Conservation (phyloP, 2,329 filamentous ascomycete genomes). For the Talaromyces amestolkiae region DNA sequence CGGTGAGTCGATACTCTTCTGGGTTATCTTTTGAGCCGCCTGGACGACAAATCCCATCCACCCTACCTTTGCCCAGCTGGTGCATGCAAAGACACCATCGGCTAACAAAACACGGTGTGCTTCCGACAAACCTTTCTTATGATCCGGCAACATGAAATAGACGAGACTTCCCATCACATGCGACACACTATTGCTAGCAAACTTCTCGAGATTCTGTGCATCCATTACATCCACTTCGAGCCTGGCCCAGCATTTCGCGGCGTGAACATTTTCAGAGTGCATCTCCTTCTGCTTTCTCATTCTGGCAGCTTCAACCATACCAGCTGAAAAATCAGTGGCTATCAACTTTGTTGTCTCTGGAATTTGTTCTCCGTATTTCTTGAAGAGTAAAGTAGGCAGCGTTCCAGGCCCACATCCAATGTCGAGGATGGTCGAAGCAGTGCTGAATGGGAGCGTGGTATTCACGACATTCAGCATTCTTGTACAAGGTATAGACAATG, state of each 20-base stretch:
- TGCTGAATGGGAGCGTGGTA: background rate
- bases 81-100: constrained; percentile 17
- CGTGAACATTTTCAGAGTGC: background rate
- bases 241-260: background rate
- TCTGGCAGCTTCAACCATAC: constrained; percentile 14
- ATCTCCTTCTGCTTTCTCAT: background rate
- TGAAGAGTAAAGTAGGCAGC: constrained; percentile 9
- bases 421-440: constrained; percentile 12
- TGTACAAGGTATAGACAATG: background rate
- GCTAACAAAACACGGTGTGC: constrained; percentile 10
- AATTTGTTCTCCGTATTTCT: constrained; percentile 5
- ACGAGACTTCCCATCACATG: constrained; percentile 14
- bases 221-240: constrained; percentile 11
- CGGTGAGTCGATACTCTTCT: background rate
- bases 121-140: constrained; percentile 11
- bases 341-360: background rate
- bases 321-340: constrained; percentile 14
- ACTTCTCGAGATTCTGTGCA: constrained; percentile 9
- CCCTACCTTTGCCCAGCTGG: constrained; percentile 8
- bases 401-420: constrained; percentile 15
- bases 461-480: constrained; percentile 12
- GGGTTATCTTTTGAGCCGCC: background rate
- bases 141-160: constrained; percentile 17
- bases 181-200: constrained; percentile 7
- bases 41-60: background rate